Base-by-base conservation (phyloP, 768 basidiomycete genomes). In the Mycena vitilis region DNA sequence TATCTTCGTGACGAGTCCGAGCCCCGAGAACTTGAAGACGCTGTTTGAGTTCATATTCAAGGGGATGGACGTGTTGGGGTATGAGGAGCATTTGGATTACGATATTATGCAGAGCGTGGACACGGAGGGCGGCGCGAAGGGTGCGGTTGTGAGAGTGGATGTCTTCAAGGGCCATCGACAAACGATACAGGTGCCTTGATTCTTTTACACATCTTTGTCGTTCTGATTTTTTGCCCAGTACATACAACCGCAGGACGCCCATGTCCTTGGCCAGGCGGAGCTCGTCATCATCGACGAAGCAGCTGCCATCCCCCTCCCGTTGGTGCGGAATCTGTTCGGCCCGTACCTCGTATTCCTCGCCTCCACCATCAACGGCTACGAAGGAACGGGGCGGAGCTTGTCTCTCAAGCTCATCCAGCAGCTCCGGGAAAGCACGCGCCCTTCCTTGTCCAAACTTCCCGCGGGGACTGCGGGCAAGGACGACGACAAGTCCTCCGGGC, bases 291-390 rank as follows among this genome's bases (percentile, higher is more conserved):
- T 99, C 71, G 98, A 99, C 74, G 98, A 99, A 80, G 97, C 97
- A 9, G 98, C 98, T 11, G 98, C 98, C 22, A 99, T 99, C 60
- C 98, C 98, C 1, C 88, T 99, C 20, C 96, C 97, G 2, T 91
- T 99, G 42, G 97, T 99, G 20, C 90, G 93, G 63, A 95, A 95
- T 73, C 92, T 99, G 70, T 90, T 99, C 62, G 98, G 98, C 0
- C 92, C 92, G 1, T 99, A 99, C 81, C 93, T 99, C 42, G 96
- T 99, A 58, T 99, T 99, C 85, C 91, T 99, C 86, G 95, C 98
- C 1, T 98, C 96, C n/a, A 99, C 98, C 0, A 96, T 99, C 81
- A 99, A 98, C 77, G 98, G 98, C 47, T 99, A 99, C 79, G 98
- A 99, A 85, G 98, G 98, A 34, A 99, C 98, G 0, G 98, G 98